Evolutionary conservation across 352 stramenopile species (phyloP).

Genomic region (Globisporangium echinulatum): DNA sequence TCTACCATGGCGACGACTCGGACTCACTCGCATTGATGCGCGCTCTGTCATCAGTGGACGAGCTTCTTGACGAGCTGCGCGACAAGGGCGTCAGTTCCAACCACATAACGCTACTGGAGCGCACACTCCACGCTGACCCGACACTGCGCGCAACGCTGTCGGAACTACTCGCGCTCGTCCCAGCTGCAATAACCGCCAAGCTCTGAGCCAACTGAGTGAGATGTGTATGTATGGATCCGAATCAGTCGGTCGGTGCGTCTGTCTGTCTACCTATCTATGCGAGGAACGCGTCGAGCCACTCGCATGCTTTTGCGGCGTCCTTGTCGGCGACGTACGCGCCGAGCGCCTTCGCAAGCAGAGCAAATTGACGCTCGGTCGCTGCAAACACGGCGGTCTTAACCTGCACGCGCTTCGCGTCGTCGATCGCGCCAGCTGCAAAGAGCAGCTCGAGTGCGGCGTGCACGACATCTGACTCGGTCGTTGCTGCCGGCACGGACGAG

Average conservation of each 20-base stretch:
- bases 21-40: not conserved
- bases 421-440: constrained; percentile 34
- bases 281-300: constrained; percentile 70
- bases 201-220: constrained; percentile 19
- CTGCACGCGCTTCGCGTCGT: constrained; percentile 37
- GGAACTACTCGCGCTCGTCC: constrained; percentile 34
- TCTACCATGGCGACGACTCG: not conserved
- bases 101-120: constrained; percentile 31
- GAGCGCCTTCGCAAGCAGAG: constrained; percentile 46
- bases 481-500: constrained; percentile 1
- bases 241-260: too few species aligned
- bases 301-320: constrained; percentile 39
- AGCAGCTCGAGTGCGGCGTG: constrained; percentile 46
- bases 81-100: constrained; percentile 20
- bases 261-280: constrained; percentile 1
- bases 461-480: constrained; percentile 11
- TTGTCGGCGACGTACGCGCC: constrained; percentile 29
- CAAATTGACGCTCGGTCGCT: constrained; percentile 46
- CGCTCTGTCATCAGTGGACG: constrained; percentile 28
- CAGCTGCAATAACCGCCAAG: constrained; percentile 26
- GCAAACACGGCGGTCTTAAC: constrained; percentile 55
- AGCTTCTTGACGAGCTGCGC: constrained; percentile 45
- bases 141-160: constrained; percentile 29
- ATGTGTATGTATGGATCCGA: not conserved
- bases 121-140: constrained; percentile 39